Base-by-base conservation (phyloP, 129 eudicot genomes). In the Flaveria trinervia region DNA sequence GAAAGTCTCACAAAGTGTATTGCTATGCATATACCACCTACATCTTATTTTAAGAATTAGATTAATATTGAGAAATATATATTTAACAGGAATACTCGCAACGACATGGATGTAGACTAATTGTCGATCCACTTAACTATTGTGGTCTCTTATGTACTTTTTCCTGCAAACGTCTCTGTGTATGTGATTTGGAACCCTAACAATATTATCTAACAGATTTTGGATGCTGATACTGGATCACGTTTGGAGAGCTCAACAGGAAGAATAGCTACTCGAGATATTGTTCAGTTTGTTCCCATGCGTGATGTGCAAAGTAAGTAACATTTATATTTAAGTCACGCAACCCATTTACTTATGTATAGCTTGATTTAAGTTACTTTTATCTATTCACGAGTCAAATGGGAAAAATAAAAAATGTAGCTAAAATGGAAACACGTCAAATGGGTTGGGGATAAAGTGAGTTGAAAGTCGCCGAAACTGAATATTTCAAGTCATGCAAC, bases 241-340 rank as follows among this genome's bases (percentile, higher is more conserved):
- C 88, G 97, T 68, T 65, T 93, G 78, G 93, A 93, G 86, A 93
- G 98, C 83, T 85, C 93, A 20, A 85, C 91, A 0, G 98, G 98
- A 77, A 86, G 97, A 73, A 73, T 94, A 73, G 98, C 98, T 59
- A 89, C 97, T 48, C 82, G 98, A 70, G 98, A 94, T 84, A 89
- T 89, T 79, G 98, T 94, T 50, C 98, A 94, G 80, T 94, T 94
- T 84, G 93, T 94, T 80, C 88, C 98, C 28, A 89, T 94, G 91
- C 93, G 93, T 30, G 88, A 89, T 67, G 93, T 94, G 49, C 90
- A 85, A 41, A 84, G 98, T 93, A 81, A 81, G 86, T 84, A 55
- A 50, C 51, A 33, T 7, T 43, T 36, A 64, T 16, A 9, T 14
- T 33, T 33, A 12, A 18, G 62, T 48, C 22, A 0, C 28, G 49